Conservation (phyloP, 164 flowering plant species). For the Tetrastigma voinierianum region DNA sequence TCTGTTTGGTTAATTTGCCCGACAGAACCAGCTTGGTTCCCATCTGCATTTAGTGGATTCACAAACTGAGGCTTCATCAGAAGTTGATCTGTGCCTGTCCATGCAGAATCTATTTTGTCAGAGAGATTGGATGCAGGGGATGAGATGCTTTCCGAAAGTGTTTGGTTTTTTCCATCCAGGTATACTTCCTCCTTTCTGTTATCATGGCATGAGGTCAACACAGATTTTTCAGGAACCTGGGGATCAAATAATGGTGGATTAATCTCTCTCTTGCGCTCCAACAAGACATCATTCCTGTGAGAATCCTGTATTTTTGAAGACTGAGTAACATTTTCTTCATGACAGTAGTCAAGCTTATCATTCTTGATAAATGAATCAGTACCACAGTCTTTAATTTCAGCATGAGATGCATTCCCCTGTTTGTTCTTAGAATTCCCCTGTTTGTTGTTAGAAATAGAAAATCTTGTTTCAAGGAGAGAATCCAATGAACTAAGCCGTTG, state of each 20-base stretch:
- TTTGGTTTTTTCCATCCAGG: constrained; percentile 28
- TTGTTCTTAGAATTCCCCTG: constrained; percentile 30
- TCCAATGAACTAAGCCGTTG: constrained; percentile 61
- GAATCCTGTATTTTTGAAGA: constrained; percentile 21
- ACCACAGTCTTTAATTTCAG: constrained; percentile 37
- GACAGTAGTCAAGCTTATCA: constrained; percentile 20
- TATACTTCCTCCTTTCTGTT: constrained; percentile 26
- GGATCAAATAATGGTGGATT: constrained; percentile 17
- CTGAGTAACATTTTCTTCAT: constrained; percentile 31
- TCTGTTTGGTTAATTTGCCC: constrained; percentile 29
- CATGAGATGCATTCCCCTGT: constrained; percentile 26
- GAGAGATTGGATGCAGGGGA: constrained; percentile 65
- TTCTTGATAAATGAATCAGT: constrained; percentile 27
- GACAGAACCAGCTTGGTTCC: constrained; percentile 21
- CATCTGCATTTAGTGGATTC: constrained; percentile 21
- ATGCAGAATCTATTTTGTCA: constrained; percentile 87
- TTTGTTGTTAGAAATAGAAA: constrained; percentile 24
- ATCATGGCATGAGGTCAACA: constrained; percentile 11
- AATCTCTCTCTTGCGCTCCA: constrained; percentile 23
- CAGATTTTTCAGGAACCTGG: constrained; percentile 19
- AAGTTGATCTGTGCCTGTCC: constrained; percentile 70
- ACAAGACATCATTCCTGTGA: constrained; percentile 13
- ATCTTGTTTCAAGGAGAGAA: constrained; percentile 41
- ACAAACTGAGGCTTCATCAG: constrained; percentile 22
- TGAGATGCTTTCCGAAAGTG: constrained; percentile 26